Evolutionary conservation across 768 basidiomycete genomes (phyloP).

Genomic region (Pisolithus microcarpus): DNA sequence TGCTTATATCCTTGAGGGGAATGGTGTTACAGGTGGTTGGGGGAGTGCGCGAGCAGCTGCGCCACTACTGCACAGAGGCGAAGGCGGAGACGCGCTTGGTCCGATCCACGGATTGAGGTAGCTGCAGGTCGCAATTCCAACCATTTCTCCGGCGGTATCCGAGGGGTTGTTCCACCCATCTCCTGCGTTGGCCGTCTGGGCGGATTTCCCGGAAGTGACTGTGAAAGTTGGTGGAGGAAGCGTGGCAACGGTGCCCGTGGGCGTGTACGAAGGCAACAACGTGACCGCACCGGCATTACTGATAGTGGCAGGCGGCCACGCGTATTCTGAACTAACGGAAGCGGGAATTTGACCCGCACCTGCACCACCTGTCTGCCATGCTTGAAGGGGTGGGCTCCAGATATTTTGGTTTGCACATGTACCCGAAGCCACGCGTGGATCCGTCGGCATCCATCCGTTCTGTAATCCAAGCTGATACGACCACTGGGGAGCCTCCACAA

Average conservation of each 20-base stretch:
- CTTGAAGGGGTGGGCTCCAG: constrained; percentile 50
- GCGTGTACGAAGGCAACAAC: constrained; percentile 62
- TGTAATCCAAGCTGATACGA: constrained; percentile 88
- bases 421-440: constrained; percentile 75
- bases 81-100: constrained; percentile 46
- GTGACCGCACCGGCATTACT: constrained; percentile 44
- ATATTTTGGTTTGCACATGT: constrained; percentile 55
- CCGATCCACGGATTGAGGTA: constrained; percentile 84
- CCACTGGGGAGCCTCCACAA: constrained; percentile 80
- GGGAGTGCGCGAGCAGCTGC: constrained; percentile 19
- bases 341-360: constrained; percentile 65
- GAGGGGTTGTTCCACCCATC: constrained; percentile 76
- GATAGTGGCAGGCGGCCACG: constrained; percentile 75
- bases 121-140: constrained; percentile 62
- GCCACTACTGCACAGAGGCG: constrained; percentile 40
- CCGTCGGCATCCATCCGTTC: constrained; percentile 87
- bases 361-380: constrained; percentile 73
- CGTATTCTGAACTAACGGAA: constrained; percentile 37
- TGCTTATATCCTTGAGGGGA: constrained; percentile 5
- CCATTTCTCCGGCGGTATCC: constrained; percentile 59
- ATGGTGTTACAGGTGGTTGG: constrained; percentile 18
- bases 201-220: constrained; percentile 33
- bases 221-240: constrained; percentile 62
- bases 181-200: constrained; percentile 45
- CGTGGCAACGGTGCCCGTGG: constrained; percentile 60